Evolutionary conservation across 345 rosid species (phyloP).

Genomic region (Eucalyptus grandis): DNA sequence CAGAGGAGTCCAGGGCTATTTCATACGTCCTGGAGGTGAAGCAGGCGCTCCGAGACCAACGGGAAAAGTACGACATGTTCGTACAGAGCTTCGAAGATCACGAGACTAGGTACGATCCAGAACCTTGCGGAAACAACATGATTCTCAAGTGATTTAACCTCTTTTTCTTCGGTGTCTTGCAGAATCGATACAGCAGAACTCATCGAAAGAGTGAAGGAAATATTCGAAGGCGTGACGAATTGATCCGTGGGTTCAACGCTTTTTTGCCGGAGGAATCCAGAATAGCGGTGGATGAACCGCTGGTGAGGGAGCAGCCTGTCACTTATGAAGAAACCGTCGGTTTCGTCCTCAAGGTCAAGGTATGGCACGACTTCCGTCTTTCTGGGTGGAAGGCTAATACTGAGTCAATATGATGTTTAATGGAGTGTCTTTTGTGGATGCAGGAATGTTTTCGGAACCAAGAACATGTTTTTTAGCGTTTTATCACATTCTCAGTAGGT

Average conservation of each 20-base stretch:
- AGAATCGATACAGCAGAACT: slow-evolving; percentile 85
- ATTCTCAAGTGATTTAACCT: background rate
- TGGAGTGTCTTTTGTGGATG: background rate
- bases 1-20: slow-evolving; percentile 11
- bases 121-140: background rate
- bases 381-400: background rate
- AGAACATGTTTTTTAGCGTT: slow-evolving; percentile 21
- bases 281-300: slow-evolving; percentile 56
- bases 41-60: slow-evolving; percentile 77
- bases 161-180: background rate
- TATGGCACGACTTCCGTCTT: background rate
- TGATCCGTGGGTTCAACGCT: slow-evolving; percentile 82
- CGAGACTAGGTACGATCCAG: slow-evolving; percentile 41
- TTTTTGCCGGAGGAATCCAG: slow-evolving; percentile 78
- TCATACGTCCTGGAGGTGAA: slow-evolving; percentile 64
- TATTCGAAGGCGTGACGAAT: slow-evolving; percentile 68
- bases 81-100: slow-evolving; percentile 87
- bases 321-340: slow-evolving; percentile 47
- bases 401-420: background rate
- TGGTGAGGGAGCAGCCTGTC: slow-evolving; percentile 59
- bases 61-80: slow-evolving; percentile 69
- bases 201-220: slow-evolving; percentile 68
- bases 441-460: slow-evolving; percentile 18
- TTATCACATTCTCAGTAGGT: slow-evolving; percentile 7
- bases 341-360: slow-evolving; percentile 12